Base-by-base conservation (phyloP, 257 asterid species). In the Plantago ovata region DNA sequence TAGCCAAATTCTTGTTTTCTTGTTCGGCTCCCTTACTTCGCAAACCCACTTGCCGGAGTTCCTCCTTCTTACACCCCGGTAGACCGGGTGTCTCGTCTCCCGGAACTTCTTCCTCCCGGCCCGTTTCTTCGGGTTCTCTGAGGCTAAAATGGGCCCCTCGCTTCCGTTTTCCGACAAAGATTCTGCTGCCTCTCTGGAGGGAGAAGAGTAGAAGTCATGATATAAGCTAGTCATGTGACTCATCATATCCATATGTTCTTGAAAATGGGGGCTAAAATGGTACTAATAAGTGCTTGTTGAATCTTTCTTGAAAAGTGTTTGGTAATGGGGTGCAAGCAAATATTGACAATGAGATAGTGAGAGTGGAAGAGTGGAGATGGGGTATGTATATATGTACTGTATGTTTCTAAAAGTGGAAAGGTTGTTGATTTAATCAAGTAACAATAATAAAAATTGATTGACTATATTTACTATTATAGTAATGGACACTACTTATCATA, bases 1-100 rank as follows among this genome's bases (percentile, higher is more conserved):
- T 3, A 85, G 80, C 94, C 94, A 82, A 6, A 85, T 85, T 57
- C 87, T 82, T 0, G 85, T 32, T 33, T 85, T 78, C 77, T 82
- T 85, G 36, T 80, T 76, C 0, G 94, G 94, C 21, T 78, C 91
- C 59, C 94, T 70, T 3, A 82, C 75, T 22, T 81, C 90, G 13
- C 82, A 79, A 24, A 81, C 89, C 94, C 94, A 81, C 50, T 77
- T 79, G 2, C 77, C 84, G 15, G 84, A 77, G 50, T 71, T 79
- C 58, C 87, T 72, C 36, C 70, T 65, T 38, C 87, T 38, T 6
- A 84, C 71, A 1, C 94, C 89, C 53, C 87, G 65, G 67, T 79
- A 81, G 14, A 81, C 77, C 2, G 87, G 89, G 72, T 84, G 94
- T 50, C 89, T 64, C 1, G 81, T 84, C 69, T 84, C 94, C 0